These are phyloP conservation scores for Coniochaeta ligniaria DNA, from an alignment of 2,329 filamentous ascomycete genomes.

Conservation along the genomic window DNA sequence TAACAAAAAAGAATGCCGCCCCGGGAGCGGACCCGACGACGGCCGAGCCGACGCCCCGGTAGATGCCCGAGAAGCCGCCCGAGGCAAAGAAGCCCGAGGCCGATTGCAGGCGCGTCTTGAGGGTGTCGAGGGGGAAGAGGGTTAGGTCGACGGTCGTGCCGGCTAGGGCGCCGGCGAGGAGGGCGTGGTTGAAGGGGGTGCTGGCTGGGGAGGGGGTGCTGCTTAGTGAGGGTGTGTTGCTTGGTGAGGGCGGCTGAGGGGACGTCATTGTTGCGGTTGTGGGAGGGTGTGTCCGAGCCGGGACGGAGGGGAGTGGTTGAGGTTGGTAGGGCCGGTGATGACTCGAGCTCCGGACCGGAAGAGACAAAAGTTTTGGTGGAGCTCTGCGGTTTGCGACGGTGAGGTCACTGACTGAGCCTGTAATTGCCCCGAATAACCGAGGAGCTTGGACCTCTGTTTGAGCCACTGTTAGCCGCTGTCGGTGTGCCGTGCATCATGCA, in stretches of 20 bases:
- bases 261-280: background rate
- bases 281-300: background rate
- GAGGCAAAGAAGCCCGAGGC: conserved; percentile 67
- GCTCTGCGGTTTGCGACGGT: background rate
- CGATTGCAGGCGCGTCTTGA: conserved; percentile 95
- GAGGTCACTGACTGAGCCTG: background rate
- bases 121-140: conserved; percentile 94
- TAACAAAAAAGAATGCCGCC: conserved; percentile 95
- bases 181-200: conserved; percentile 55
- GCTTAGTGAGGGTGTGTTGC: conserved; percentile 12
- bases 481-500: too few relatives aligned
- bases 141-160: conserved; percentile 95
- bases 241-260: conserved; percentile 11
- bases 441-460: conserved; percentile 6
- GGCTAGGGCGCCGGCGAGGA: conserved; percentile 79
- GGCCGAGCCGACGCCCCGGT: conserved; percentile 84
- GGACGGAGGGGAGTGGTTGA: background rate
- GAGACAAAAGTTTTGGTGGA: background rate
- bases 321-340: too few relatives aligned
- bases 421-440: background rate
- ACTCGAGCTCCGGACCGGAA: background rate
- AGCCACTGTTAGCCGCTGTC: background rate
- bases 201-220: too few relatives aligned
- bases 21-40: conserved; percentile 88
- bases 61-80: conserved; percentile 87